Evolutionary conservation across 2,329 filamentous ascomycete species (phyloP), one percentile per base, ranked within the genome.

Genomic region (Penicillium sp.): DNA sequence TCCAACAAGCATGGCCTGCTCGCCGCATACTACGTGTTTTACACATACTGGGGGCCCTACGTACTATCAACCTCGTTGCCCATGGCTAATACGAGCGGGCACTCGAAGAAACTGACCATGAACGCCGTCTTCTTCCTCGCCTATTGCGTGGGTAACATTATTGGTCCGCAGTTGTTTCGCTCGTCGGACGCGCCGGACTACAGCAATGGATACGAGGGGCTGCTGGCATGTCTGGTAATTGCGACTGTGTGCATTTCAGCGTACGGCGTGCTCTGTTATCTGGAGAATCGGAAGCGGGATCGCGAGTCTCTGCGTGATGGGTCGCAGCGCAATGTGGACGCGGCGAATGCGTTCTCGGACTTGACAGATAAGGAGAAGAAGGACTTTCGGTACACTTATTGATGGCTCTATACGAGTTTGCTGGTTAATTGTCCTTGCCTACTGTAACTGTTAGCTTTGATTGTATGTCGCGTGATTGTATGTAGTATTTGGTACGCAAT

Each of bases 101-200:
- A 70, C 54, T 75, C 74, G 18, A 77, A 76, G 64, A 75, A 75
- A 56, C 68, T 65, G 14, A 63, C 74, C 5, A 63, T 70, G 11
- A 73, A 71, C 53, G 69, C 70, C 23, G 67, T 74, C n/a, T 63
- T 75, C 1, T 70, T 70, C 40, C 70, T 77, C 26, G 74, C 69
- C 5, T 77, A 72, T 56, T 70, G 69, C 2, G 67, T 73, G 1
- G 72, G 71, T 56, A 61, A 76, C 57, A 61, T 77, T 2, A 74
- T 76, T 48, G 74, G 74, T 0, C 74, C 74, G 1, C 73, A 76
- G 59, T 74, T 71, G 0, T 77, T 76, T 58, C 65, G 69, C 14
- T 64, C 65, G 7, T 64, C 66, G 21, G 70, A 77, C 52, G 72
- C 73, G 1, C 74, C 74, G 1, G 68, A 62, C 42, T 74, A 75